Base-by-base conservation (phyloP, 495 filamentous ascomycete species). In the Lophiostoma macrostomum region DNA sequence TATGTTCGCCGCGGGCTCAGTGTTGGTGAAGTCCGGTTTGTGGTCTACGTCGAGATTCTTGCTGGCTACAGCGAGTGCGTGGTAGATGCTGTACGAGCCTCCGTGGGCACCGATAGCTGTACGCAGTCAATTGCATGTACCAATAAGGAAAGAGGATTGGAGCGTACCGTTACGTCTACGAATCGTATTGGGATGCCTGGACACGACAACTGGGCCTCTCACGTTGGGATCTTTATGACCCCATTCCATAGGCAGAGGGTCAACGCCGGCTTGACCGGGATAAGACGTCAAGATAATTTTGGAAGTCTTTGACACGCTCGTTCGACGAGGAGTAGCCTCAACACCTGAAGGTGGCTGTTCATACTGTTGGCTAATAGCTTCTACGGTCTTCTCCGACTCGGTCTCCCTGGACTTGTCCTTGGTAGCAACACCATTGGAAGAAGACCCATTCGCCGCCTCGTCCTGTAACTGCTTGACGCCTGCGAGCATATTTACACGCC, bases 61-160 rank as follows among this genome's bases (percentile, higher is more conserved):
- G 60, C 87, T 89, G 19, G 93, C 93, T 55, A 98, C 79, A 31
- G 93, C 93, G 37, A 98, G 76, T 20, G 93, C 93, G 67, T 95
- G 90, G 71, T 98, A 98, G 63, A 96, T 89, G 60, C 87, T 88
- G 63, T 98, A 98, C n/a, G 90, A 96, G 34, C 93, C 93, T 35
- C 93, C 91, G 64, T 98, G 93, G 47, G 93, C 93, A 50, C 85
- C 85, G 53, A 82, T 78, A 39, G 79, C 77, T 79, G 41, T 1
- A 32, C 18, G 0, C 30, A 32, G 35, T 53, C 10, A 58, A 50
- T 47, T 1, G 34, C 42, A 0, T 23, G 6, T 22, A 18, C 36
- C 24, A 25, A 5, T 12, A 18, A 13, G 25, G 29, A 28, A 37
- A 20, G 4, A 22, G 25, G 37, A 51, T 20, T n/a, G n/a, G 44